Conservation (phyloP, 2,329 filamentous ascomycete genomes). For the Xylaria hypoxylon region DNA sequence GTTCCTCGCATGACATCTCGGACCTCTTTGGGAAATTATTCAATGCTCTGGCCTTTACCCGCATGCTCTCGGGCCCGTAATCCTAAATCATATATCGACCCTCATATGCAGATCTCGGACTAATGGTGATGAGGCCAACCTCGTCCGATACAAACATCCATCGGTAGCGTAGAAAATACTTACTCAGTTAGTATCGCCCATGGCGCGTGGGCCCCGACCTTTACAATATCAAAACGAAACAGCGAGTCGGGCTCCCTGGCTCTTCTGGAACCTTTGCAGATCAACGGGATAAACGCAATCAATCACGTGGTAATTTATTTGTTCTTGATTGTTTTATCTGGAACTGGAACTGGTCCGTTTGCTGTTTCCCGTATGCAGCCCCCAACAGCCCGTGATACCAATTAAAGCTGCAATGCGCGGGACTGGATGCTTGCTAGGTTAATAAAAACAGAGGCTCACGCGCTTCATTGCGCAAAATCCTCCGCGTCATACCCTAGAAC, state of each 20-base stretch:
- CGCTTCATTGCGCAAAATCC: constrained; percentile 30
- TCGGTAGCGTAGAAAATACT: constrained; percentile 39
- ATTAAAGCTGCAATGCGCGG: constrained; percentile 32
- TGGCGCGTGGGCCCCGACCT: neutral
- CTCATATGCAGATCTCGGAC: constrained; percentile 48
- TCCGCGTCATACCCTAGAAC: constrained; percentile 32
- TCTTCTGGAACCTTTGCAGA: constrained; percentile 18
- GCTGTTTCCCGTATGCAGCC: constrained; percentile 26
- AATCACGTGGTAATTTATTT: constrained; percentile 31
- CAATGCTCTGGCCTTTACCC: constrained; percentile 53
- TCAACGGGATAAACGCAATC: constrained; percentile 30
- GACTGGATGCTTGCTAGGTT: constrained; percentile 21
- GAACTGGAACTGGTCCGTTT: constrained; percentile 17
- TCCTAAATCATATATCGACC: constrained; percentile 50
- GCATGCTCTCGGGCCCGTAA: constrained; percentile 47
- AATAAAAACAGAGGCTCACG: constrained; percentile 28
- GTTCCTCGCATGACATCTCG: constrained; percentile 57
- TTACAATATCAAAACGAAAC: constrained; percentile 8
- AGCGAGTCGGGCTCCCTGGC: constrained; percentile 9
- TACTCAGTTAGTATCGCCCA: too few relatives aligned
- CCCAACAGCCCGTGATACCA: constrained; percentile 27
- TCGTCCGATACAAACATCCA: constrained; percentile 40
- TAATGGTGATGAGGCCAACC: constrained; percentile 43
- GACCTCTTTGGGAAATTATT: constrained; percentile 60
- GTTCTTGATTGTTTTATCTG: constrained; percentile 26